A percentile compares a stretch with the other conserved stretches of the same genome.
phyloP scores from a whole-genome alignment of 2,329 filamentous ascomycete species.

The Fusarium secorum region DNA sequence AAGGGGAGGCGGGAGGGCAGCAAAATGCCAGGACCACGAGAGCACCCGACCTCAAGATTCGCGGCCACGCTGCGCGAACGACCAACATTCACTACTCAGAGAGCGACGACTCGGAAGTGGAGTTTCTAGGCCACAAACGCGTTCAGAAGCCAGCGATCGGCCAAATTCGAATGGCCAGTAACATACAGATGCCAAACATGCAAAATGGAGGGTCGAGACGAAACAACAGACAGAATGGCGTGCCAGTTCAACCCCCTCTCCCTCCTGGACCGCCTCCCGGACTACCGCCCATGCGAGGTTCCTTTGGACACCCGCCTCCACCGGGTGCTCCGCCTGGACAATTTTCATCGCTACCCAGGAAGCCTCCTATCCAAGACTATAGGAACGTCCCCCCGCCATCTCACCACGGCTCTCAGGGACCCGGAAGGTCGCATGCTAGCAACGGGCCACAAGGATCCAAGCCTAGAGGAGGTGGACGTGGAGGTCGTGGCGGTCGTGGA shows the following conservation, averaged over 20 bases:
- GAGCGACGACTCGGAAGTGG: constrained; percentile 56
- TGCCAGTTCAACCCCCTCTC: constrained; percentile 47
- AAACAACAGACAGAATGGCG: constrained; percentile 28
- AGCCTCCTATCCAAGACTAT: constrained; percentile 43
- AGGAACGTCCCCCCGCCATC: constrained; percentile 44
- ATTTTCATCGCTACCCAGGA: constrained; percentile 42
- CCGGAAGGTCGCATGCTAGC: constrained; percentile 10
- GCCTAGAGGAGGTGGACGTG: constrained; percentile 35
- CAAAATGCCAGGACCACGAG: constrained; percentile 33
- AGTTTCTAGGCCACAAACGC: constrained; percentile 51
- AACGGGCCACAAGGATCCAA: constrained; percentile 32
- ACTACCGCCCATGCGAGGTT: constrained; percentile 36
- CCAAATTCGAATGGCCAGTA: constrained; percentile 52
- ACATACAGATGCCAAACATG: constrained; percentile 50
- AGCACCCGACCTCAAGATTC: constrained; percentile 45
- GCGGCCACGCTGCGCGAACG: constrained; percentile 46
- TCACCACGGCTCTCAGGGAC: constrained; percentile 25
- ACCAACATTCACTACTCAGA: constrained; percentile 57
- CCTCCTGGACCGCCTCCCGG: constrained; percentile 50
- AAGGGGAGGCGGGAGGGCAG: constrained; percentile 40
- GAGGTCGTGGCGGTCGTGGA: constrained; percentile 41
- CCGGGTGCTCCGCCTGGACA: constrained; percentile 33
- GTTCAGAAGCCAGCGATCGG: constrained; percentile 46
- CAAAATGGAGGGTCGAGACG: constrained; percentile 19
- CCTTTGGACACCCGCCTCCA: constrained; percentile 37